Conservation (phyloP, 2,329 filamentous ascomycete species). For the Calonectria fujianensis region DNA sequence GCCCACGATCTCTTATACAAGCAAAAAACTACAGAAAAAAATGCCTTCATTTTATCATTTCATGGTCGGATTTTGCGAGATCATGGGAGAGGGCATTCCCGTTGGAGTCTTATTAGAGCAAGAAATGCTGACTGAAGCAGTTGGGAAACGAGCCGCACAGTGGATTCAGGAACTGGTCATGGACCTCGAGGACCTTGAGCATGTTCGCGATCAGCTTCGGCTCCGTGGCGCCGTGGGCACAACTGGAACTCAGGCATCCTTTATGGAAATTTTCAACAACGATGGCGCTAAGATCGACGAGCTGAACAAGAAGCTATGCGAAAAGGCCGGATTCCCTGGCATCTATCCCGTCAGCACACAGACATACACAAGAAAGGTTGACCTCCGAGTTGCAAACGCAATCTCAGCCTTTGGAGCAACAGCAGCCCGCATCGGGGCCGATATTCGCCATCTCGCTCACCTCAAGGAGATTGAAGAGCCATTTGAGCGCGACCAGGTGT, state of each 20-base stretch:
- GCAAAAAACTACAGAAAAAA: no score
- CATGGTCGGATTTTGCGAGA: no score
- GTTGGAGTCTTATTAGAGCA: no score
- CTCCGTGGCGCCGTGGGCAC: slow-evolving; percentile 44
- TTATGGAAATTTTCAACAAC: slow-evolving; percentile 40
- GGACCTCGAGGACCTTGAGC: slow-evolving; percentile 43
- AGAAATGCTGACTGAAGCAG: no score
- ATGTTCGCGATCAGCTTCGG: slow-evolving; percentile 39
- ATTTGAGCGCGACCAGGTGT: slow-evolving; percentile 28
- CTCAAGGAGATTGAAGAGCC: slow-evolving; percentile 88
- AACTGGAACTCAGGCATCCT: slow-evolving; percentile 45
- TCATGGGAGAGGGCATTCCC: no score
- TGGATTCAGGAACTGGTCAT: slow-evolving; percentile 47
- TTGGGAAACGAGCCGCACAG: not conserved
- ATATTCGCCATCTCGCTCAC: slow-evolving; percentile 83
- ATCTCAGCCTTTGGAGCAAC: slow-evolving; percentile 87
- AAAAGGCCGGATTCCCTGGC: slow-evolving; percentile 39
- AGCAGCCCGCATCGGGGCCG: slow-evolving; percentile 79
- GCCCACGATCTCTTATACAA: no score
- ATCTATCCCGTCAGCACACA: slow-evolving; percentile 46
- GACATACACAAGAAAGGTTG: slow-evolving; percentile 81
- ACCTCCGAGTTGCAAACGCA: slow-evolving; percentile 83
- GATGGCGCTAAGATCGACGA: slow-evolving; percentile 40
- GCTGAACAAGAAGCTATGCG: slow-evolving; percentile 38
- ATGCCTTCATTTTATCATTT: no score